Base-by-base conservation (phyloP, 108 stramenopile genomes). In the Discostella stelligeroides region DNA sequence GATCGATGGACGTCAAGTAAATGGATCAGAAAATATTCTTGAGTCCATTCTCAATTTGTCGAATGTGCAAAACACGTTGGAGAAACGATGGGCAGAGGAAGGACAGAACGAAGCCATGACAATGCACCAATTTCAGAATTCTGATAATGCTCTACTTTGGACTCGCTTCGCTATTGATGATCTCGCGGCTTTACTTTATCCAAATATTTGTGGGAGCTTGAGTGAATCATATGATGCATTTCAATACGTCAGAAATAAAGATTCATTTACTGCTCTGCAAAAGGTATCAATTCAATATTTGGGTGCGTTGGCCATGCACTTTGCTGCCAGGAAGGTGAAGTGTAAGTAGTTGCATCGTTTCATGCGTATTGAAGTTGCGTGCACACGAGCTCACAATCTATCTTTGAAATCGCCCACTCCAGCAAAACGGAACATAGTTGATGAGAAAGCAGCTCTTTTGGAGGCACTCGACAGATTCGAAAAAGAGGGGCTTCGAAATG, bases 251-350 rank as follows among this genome's bases (percentile, higher is more conserved):
- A 74, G 88, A 12, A 37, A 81, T 23, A 80, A 82, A 1, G 71
- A 76, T 41, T 49, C 70, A 8, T 96, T 93, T 67, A 76, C 82
- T 1, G 24, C 60, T n/a, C 14, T 83, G 4, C 85, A 92, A 84
- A 82, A 82, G 53, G 41, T 86, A 25, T 42, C 75, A 14, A 90
- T 94, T 72, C 87, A 80, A 46, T 66, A 12, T 14, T 29, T 91
- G 54, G 97, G 97, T 18, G 83, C 91, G 1, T 30, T 90, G 37
- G 92, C 91, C 42, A 97, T 97, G 97, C 94, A 90, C 63, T 66
- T 91, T 55, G 93, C 94, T 45, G 92, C 92, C n/a, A 90, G 88
- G 24, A 88, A 86, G 55, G 79, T 96, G 27, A 94, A 92, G 54
- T 63, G 82, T 79, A 84, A 85, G 91, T 91, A n/a, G n/a, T n/a